Base-by-base conservation (phyloP, 2,329 filamentous ascomycete species). In the Ascochyta clinopodiicola region DNA sequence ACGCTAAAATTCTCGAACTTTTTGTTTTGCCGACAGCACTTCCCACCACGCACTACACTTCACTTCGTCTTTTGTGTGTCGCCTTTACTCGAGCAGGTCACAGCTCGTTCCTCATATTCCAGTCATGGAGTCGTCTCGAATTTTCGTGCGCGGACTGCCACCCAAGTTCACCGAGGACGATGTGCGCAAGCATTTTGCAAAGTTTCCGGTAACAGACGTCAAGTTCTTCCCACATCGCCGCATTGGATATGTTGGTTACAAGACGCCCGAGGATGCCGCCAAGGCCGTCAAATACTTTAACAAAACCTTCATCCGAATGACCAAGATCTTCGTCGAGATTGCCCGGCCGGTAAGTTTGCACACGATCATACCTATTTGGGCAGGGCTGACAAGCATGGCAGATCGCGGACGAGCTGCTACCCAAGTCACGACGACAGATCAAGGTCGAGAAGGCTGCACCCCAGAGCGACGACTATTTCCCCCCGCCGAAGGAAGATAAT, bases 191-290 rank as follows among this genome's bases (percentile, higher is more conserved):
- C 93, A 98, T 79, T 99, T 99, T 77, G 86, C 89, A 57, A 84
- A 86, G 67, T 88, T 88, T 59, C 81, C 89, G 61, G 86, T 97
- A 72, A 98, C 94, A 48, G 95, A 99, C 79, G 86, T 92, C 68
- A 96, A 96, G 83, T 85, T 97, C 73, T 91, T 98, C 72, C 86
- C 91, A 6, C 88, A 92, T 70, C 87, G 95, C 69, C 86, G 93
- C 66, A 97, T 99, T 77, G 95, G 93, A 67, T 99, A 96, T 82
- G 87, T 99, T 57, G 95, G 95, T 60, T 98, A 94, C 82, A 93
- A 91, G 78, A 90, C 86, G 46, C 81, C 89, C 13, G 86, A 94
- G 59, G 89, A 91, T 73, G 95, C 95, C 52, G 81, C 85, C 53
- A 86, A 88, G 71, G 94, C 95, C 39, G 90, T 96, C 74, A 93